A percentile compares a stretch with the other conserved stretches of the same genome.
These are phyloP conservation scores for Albophoma yamanashiensis DNA, from an alignment of 2,329 filamentous ascomycete genomes.

Conservation along the genomic window DNA sequence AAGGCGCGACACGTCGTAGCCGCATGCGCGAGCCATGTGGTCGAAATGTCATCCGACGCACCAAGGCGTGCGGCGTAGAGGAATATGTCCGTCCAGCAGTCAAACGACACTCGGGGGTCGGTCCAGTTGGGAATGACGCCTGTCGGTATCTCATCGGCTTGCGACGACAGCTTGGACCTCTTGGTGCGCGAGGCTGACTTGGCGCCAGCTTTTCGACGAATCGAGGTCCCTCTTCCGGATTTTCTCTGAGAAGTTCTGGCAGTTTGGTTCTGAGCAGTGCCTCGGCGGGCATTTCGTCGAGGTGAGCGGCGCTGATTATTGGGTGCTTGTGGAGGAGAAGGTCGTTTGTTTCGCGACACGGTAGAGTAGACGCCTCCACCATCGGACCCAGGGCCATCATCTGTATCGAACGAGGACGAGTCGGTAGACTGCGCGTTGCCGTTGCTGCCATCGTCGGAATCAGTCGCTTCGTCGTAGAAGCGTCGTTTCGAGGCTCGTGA, in stretches of 20 bases:
- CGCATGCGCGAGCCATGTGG: constrained; percentile 54
- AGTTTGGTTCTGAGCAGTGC: background rate
- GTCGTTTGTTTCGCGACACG: background rate
- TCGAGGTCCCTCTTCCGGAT: background rate
- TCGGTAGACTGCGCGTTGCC: background rate
- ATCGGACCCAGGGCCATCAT: background rate
- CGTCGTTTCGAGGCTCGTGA: constrained; percentile 1
- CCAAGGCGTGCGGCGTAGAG: constrained; percentile 47
- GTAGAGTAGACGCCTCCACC: background rate
- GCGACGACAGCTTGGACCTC: constrained; percentile 3
- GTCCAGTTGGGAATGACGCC: constrained; percentile 42
- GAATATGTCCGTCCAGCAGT: constrained; percentile 61
- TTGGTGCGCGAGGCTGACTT: constrained; percentile 7
- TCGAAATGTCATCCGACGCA: constrained; percentile 29
- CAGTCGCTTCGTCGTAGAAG: constrained; percentile 3
- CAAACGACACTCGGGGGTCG: constrained; percentile 48
- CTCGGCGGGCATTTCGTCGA: background rate
- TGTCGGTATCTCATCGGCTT: constrained; percentile 2
- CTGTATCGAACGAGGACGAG: background rate
- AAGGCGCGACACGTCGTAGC: constrained; percentile 55
- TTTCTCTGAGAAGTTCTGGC: background rate
- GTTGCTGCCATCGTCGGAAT: background rate
- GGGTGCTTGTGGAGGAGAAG: background rate
- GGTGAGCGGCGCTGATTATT: background rate
- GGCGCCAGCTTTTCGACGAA: background rate